A percentile compares a stretch with the other conserved stretches of the same genome.
phyloP scores from a whole-genome alignment of 2,329 filamentous ascomycete genomes.

The Alternaria solani region DNA sequence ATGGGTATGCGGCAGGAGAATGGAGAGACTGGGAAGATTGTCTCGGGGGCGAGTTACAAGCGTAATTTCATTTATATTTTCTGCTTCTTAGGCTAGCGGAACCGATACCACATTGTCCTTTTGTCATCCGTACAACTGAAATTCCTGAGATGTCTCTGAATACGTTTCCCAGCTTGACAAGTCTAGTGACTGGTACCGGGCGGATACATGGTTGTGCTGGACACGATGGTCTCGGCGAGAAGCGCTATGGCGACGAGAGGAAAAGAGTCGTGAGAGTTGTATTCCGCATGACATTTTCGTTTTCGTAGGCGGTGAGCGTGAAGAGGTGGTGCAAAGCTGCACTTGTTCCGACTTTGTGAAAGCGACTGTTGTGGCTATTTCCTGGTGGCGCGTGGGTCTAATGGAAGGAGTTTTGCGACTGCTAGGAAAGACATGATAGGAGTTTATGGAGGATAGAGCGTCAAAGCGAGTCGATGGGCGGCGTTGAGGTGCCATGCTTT shows the following conservation, averaged over 20 bases:
- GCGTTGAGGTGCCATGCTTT: not conserved
- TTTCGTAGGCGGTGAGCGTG: rapidly evolving
- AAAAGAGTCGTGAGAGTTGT: not conserved
- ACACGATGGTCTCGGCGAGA: not conserved
- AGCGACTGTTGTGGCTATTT: not conserved
- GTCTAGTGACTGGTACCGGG: not conserved
- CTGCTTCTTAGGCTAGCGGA: not conserved
- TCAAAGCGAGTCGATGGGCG: not conserved
- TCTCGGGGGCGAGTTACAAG: too few relatives aligned
- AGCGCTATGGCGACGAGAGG: not conserved
- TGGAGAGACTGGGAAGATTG: too few relatives aligned
- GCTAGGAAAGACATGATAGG: not conserved
- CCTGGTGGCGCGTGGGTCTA: not conserved
- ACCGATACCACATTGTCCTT: not conserved
- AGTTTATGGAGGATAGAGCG: not conserved
- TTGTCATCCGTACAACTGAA: not conserved
- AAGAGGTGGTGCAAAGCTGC: not conserved
- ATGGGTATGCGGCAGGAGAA: too few relatives aligned
- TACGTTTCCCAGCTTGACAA: not conserved
- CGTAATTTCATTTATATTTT: too few relatives aligned
- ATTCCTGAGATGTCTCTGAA: not conserved
- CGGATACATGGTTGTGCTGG: not conserved
- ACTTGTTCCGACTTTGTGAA: not conserved
- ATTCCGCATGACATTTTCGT: not conserved
- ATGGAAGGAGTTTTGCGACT: not conserved